phyloP scores from a whole-genome alignment of 2,329 filamentous ascomycete genomes.

The Tolypocladium ovalisporum region DNA sequence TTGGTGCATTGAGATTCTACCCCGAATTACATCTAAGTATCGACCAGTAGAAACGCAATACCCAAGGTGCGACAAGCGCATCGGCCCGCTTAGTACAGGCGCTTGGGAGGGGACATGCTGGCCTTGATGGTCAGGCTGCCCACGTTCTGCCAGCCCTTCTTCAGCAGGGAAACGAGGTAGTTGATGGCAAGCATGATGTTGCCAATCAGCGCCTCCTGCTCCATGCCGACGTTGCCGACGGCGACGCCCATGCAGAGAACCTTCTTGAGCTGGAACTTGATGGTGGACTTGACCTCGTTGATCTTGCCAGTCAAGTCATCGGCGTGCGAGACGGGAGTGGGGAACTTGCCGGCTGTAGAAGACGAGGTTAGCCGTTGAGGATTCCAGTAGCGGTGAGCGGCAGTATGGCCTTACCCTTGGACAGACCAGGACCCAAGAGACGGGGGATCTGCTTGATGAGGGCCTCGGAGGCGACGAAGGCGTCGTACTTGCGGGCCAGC shows the following conservation, averaged over 20 bases:
- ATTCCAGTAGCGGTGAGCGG: not conserved
- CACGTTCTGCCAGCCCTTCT: slow-evolving; percentile 99
- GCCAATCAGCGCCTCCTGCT: slow-evolving; percentile 84
- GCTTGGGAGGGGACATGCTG: slow-evolving; percentile 97
- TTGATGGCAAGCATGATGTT: slow-evolving; percentile 99
- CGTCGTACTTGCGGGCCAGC: slow-evolving; percentile 99
- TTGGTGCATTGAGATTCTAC: slow-evolving; percentile 4
- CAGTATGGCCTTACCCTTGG: slow-evolving; percentile 62
- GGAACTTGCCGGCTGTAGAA: slow-evolving; percentile 92
- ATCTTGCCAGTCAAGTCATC: slow-evolving; percentile 93
- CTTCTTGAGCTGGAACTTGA: slow-evolving; percentile 99
- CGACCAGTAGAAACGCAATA: not conserved
- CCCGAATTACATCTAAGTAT: slow-evolving; percentile 1
- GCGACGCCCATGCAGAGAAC: slow-evolving; percentile 99
- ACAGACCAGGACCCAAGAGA: slow-evolving; percentile 97
- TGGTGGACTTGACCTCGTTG: slow-evolving; percentile 99
- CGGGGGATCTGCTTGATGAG: slow-evolving; percentile 99
- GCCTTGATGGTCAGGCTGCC: slow-evolving; percentile 99
- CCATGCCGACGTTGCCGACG: slow-evolving; percentile 97
- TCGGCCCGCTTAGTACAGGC: slow-evolving; percentile 68
- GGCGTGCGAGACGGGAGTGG: slow-evolving; percentile 91
- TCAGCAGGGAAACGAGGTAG: slow-evolving; percentile 98
- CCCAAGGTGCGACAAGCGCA: slow-evolving; percentile 5
- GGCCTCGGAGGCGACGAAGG: slow-evolving; percentile 92
- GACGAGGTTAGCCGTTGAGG: slow-evolving; percentile 15